These are phyloP conservation scores for Voacanga thouarsii DNA, from an alignment of 257 asterid species.

Conservation along the genomic window DNA sequence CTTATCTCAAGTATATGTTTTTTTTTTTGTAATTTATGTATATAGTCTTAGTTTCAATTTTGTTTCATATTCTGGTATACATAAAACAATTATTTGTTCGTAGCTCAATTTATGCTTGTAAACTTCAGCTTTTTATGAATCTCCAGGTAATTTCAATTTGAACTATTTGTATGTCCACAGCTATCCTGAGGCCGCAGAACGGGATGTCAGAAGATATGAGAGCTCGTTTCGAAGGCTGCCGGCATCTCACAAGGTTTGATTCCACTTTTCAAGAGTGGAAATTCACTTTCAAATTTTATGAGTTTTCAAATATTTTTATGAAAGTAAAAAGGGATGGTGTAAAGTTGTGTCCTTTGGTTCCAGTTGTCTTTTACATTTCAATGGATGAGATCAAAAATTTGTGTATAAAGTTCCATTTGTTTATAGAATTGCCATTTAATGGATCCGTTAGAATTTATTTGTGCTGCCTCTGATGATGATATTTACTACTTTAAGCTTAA, in stretches of 20 bases:
- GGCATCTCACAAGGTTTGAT: conserved; percentile 66
- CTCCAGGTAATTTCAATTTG: conserved; percentile 9
- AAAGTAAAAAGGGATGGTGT: not conserved
- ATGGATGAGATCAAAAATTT: not conserved
- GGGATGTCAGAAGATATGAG: conserved; percentile 80
- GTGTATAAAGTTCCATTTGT: not conserved
- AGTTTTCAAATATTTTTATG: not conserved
- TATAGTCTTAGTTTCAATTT: not conserved
- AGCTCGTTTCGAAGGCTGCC: conserved; percentile 70
- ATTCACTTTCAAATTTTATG: not conserved
- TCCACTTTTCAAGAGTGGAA: not conserved
- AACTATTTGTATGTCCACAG: conserved; percentile 30
- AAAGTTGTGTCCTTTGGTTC: not conserved
- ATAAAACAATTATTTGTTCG: not conserved
- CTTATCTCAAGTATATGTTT: conserved; percentile 74
- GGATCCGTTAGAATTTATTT: not conserved
- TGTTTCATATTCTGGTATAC: no score
- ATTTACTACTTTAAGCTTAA: not conserved
- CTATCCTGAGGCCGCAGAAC: conserved; percentile 94
- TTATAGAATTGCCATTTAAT: not conserved
- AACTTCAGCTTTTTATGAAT: not conserved
- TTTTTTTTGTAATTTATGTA: no score
- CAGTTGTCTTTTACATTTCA: not conserved
- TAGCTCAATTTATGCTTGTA: not conserved
- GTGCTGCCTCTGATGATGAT: not conserved